A percentile compares a stretch with the other conserved stretches of the same genome.
Conservation (phyloP, 2,329 filamentous ascomycete genomes). For the Furcasterigmium sp. region DNA sequence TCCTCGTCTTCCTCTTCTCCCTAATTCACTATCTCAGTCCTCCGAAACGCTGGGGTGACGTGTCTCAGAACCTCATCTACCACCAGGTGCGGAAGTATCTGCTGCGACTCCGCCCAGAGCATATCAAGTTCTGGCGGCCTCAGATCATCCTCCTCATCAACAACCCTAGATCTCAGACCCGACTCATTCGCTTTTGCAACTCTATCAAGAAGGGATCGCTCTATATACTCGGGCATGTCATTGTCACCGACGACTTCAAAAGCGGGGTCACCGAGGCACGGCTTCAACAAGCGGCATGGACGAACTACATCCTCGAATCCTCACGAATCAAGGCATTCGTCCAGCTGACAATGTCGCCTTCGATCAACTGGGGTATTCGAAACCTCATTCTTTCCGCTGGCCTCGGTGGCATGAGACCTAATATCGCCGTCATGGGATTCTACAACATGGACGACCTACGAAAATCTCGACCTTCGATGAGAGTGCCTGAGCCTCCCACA, state of each 20-base stretch:
- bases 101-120: constrained; percentile 75
- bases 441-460: constrained; percentile 77
- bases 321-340: constrained; percentile 86
- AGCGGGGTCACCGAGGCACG: constrained; percentile 75
- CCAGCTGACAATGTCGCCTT: constrained; percentile 77
- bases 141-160: constrained; percentile 83
- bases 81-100: constrained; percentile 82
- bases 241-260: constrained; percentile 78
- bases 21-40: constrained; percentile 82
- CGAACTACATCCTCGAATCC: constrained; percentile 76
- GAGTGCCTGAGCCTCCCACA: constrained; percentile 45
- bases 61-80: constrained; percentile 85
- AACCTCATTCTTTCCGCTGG: constrained; percentile 80
- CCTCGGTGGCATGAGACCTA: constrained; percentile 81
- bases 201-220: constrained; percentile 82
- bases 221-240: constrained; percentile 83
- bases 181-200: constrained; percentile 86
- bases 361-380: constrained; percentile 77
- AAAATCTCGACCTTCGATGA: constrained; percentile 48
- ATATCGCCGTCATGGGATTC: constrained; percentile 77
- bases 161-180: constrained; percentile 73
- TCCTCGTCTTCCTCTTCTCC: constrained; percentile 72
- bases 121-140: constrained; percentile 91
- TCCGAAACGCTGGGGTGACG: constrained; percentile 85
- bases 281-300: constrained; percentile 76